phyloP scores from a whole-genome alignment of 352 stramenopile species.

The Globisporangium irregulare region DNA sequence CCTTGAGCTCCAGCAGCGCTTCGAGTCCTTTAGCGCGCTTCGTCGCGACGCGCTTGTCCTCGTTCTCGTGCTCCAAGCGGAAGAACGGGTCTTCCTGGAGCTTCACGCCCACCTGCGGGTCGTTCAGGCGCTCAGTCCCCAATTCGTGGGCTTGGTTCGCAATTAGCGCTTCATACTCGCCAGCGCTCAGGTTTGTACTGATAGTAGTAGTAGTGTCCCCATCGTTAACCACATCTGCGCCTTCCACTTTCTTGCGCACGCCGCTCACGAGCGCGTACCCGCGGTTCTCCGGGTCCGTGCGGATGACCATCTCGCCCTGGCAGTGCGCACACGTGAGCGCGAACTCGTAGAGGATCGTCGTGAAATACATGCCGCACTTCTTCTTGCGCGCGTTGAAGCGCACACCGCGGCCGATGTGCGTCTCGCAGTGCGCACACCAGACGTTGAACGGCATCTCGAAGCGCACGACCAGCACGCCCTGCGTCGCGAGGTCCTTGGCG shows the following conservation, averaged over 20 bases:
- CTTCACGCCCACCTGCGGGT: slow-evolving; percentile 35
- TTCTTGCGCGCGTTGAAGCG: slow-evolving; percentile 97
- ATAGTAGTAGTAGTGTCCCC: not conserved
- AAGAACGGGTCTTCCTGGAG: slow-evolving; percentile 71
- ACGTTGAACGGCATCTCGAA: slow-evolving; percentile 98
- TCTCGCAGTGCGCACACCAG: slow-evolving; percentile 84
- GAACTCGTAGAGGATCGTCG: slow-evolving; percentile 94
- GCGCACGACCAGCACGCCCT: slow-evolving; percentile 92
- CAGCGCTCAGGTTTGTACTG: too few relatives aligned
- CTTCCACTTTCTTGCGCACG: slow-evolving; percentile 86
- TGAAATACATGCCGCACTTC: slow-evolving; percentile 89
- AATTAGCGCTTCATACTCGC: slow-evolving; percentile 14
- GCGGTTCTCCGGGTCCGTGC: slow-evolving; percentile 93
- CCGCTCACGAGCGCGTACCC: slow-evolving; percentile 88
- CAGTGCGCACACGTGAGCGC: slow-evolving; percentile 91
- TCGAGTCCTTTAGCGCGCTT: slow-evolving; percentile 47
- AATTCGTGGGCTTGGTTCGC: not conserved
- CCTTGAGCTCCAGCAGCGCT: slow-evolving; percentile 52
- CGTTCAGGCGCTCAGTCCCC: slow-evolving; percentile 56
- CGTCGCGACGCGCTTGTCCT: slow-evolving; percentile 52
- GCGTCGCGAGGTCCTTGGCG: slow-evolving; percentile 74
- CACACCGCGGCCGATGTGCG: slow-evolving; percentile 81
- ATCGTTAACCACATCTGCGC: slow-evolving; percentile 24
- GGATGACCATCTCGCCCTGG: slow-evolving; percentile 86
- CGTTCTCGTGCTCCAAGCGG: slow-evolving; percentile 71